Conservation (phyloP, 352 stramenopile species). For the Globisporangium alternatum region DNA sequence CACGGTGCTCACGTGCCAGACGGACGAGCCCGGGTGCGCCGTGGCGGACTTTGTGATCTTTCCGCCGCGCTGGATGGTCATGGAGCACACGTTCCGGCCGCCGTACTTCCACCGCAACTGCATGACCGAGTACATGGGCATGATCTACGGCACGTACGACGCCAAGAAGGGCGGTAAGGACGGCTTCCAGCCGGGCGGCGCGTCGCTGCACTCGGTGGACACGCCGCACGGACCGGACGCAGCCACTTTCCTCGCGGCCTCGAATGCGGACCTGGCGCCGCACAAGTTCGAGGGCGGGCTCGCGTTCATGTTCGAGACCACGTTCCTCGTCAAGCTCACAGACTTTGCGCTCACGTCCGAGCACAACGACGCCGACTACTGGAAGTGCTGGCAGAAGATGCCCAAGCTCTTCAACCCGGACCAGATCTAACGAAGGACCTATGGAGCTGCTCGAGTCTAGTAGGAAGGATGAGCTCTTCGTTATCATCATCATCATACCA, state of each 20-base stretch:
- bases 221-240: conserved; percentile 93
- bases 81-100: conserved; percentile 90
- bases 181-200: conserved; percentile 90
- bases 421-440: conserved; percentile 10
- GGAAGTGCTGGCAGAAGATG: conserved; percentile 93
- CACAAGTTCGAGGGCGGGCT: conserved; percentile 91
- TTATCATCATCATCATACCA: conserved; percentile 1
- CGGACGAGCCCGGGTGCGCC: conserved; percentile 90
- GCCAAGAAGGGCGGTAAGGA: conserved; percentile 89
- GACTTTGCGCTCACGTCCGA: conserved; percentile 84
- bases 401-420: conserved; percentile 83
- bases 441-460: no score
- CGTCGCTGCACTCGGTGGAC: conserved; percentile 88
- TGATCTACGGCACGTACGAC: conserved; percentile 96
- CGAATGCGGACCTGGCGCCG: conserved; percentile 76
- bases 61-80: conserved; percentile 92
- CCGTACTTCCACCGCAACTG: conserved; percentile 96
- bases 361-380: conserved; percentile 90
- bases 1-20: conserved; percentile 95
- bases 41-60: conserved; percentile 98
- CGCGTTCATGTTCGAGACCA: conserved; percentile 98
- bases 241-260: conserved; percentile 89
- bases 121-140: conserved; percentile 98
- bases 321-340: conserved; percentile 89
- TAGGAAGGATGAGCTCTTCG: background rate